phyloP scores from a whole-genome alignment of 192 early-diverging fungal genomes.

The Coemansia pectinata region DNA sequence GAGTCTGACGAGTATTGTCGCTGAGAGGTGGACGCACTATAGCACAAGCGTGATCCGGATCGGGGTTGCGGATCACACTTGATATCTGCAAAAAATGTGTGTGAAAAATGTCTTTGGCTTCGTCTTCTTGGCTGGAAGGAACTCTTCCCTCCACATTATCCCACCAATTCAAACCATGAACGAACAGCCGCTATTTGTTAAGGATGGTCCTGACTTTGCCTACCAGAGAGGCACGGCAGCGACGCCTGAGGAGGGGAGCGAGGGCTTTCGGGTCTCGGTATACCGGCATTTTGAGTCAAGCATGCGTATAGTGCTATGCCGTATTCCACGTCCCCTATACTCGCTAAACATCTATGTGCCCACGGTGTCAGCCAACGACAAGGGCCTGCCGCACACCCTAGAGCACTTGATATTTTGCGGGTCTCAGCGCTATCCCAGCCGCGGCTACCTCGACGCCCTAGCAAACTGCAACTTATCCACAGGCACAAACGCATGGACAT shows the following conservation, averaged over 20 bases:
- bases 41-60: neutral
- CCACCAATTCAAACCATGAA: neutral
- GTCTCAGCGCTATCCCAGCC: slow-evolving; percentile 63
- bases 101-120: neutral
- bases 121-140: neutral
- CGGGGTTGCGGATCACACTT: neutral
- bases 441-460: slow-evolving; percentile 75
- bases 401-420: slow-evolving; percentile 85
- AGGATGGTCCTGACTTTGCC: slow-evolving; percentile 24
- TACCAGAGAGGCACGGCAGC: slow-evolving; percentile 21
- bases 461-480: slow-evolving; percentile 72
- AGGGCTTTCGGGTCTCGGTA: slow-evolving; percentile 42
- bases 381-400: slow-evolving; percentile 82
- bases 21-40: neutral
- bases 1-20: neutral
- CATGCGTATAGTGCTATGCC: slow-evolving; percentile 64
- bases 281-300: slow-evolving; percentile 52
- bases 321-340: slow-evolving; percentile 65
- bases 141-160: neutral
- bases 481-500: slow-evolving; percentile 74
- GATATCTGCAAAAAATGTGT: neutral
- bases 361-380: slow-evolving; percentile 63
- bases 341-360: slow-evolving; percentile 75
- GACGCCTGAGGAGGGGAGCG: neutral
- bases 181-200: slow-evolving; percentile 26